phyloP scores from a whole-genome alignment of 176 grass and related monocot genomes.

The Urochloa ruziziensis region DNA sequence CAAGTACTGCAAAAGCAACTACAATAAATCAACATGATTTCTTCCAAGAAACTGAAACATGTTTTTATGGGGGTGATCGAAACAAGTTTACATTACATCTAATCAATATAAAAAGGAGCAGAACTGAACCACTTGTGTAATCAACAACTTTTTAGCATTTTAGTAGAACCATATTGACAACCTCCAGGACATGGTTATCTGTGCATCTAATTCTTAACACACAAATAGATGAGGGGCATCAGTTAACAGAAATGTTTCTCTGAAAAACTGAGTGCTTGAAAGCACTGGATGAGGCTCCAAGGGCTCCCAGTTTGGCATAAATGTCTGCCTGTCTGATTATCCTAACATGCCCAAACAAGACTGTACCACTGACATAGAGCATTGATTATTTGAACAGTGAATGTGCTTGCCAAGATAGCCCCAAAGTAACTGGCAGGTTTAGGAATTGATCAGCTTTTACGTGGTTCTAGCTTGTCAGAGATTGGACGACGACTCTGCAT shows the following conservation, averaged over 20 bases:
- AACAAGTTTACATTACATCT: background rate
- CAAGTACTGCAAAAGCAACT: background rate
- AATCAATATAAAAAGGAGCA: background rate
- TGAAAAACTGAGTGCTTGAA: background rate
- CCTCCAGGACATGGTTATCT: background rate
- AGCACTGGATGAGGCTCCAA: background rate
- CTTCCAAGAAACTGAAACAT: conserved; percentile 10
- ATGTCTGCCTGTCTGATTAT: no score
- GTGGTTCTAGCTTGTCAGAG: background rate
- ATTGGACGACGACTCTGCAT: background rate
- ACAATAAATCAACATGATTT: background rate
- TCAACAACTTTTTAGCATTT: background rate
- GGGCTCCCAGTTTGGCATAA: background rate
- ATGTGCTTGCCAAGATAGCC: no score
- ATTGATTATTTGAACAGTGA: no score
- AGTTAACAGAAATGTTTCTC: background rate
- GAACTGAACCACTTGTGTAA: background rate
- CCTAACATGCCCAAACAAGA: no score
- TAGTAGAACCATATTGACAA: background rate
- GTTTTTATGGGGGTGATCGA: background rate
- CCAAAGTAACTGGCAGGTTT: no score
- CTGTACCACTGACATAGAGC: no score
- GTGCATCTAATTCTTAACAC: no score
- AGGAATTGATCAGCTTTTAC: no score
- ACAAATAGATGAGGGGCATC: background rate